phyloP scores from a whole-genome alignment of 805 yeast genomes.

The Grigorovia humatica region DNA sequence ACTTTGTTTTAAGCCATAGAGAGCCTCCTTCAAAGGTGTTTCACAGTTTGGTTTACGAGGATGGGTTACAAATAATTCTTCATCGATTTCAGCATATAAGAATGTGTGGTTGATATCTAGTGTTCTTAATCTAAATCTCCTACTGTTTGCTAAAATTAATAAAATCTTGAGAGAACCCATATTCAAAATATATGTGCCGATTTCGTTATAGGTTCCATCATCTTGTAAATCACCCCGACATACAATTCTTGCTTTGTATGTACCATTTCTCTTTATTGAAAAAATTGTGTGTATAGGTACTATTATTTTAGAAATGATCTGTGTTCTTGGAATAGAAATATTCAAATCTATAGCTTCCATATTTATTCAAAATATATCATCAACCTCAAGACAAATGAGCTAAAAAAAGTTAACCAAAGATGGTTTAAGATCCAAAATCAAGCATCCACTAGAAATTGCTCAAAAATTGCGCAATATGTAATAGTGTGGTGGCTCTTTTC shows the following conservation, averaged over 20 bases:
- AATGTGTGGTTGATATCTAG: conserved; percentile 4
- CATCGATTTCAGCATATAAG: neutral
- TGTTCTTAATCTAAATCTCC: neutral
- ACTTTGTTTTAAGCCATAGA: conserved; percentile 5
- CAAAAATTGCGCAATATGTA: no score
- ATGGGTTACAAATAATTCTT: conserved; percentile 1
- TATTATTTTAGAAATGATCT: neutral
- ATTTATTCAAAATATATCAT: no score
- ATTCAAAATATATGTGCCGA: neutral
- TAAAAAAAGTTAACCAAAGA: no score
- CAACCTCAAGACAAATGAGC: no score
- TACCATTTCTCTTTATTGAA: conserved; percentile 3
- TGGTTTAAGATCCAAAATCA: no score
- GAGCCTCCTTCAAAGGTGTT: neutral
- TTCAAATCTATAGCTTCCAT: no score
- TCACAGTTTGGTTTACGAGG: neutral
- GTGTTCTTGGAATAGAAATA: no score
- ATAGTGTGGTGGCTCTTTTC: no score
- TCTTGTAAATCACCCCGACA: conserved; percentile 6
- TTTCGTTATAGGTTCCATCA: neutral
- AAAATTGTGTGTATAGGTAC: conserved; percentile 2
- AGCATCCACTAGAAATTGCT: no score
- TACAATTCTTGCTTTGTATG: conserved; percentile 5
- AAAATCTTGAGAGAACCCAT: conserved; percentile 1
- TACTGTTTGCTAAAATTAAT: neutral